A percentile compares a stretch with the other conserved stretches of the same genome.
Conservation (phyloP, 2,329 filamentous ascomycete species). For the Boeremia lycopersici region DNA sequence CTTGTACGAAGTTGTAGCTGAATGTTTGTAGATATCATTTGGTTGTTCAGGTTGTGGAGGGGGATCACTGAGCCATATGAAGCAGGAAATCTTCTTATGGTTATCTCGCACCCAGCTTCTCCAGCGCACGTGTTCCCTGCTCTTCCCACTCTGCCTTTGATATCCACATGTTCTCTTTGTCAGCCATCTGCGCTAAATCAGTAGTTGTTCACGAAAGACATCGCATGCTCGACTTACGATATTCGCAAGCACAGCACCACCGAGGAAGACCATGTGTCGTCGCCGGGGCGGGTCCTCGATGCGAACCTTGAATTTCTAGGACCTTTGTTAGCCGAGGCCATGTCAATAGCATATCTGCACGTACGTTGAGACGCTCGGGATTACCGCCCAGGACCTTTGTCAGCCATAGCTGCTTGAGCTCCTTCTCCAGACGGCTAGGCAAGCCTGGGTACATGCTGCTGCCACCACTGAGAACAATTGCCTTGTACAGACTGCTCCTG, state of each 20-base stretch:
- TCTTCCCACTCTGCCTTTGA: slow-evolving; percentile 97
- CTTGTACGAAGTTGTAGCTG: slow-evolving; percentile 5
- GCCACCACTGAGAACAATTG: slow-evolving; percentile 93
- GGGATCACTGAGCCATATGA: slow-evolving; percentile 8
- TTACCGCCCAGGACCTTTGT: slow-evolving; percentile 89
- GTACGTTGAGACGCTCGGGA: slow-evolving; percentile 81
- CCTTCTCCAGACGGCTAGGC: slow-evolving; percentile 94
- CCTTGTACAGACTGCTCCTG: slow-evolving; percentile 91
- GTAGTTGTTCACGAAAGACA: not conserved
- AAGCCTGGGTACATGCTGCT: slow-evolving; percentile 99
- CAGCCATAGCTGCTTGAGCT: slow-evolving; percentile 97
- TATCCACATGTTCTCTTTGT: slow-evolving; percentile 99
- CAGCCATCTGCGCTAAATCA: slow-evolving; percentile 72
- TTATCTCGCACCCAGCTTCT: slow-evolving; percentile 90
- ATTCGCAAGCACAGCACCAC: slow-evolving; percentile 93
- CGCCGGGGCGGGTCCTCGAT: slow-evolving; percentile 97
- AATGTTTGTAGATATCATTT: slow-evolving; percentile 16
- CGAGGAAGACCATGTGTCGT: slow-evolving; percentile 99
- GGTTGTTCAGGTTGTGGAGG: slow-evolving; percentile 16
- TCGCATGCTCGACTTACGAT: slow-evolving; percentile 62
- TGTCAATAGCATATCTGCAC: slow-evolving; percentile 30
- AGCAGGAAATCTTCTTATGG: slow-evolving; percentile 15
- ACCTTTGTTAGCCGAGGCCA: slow-evolving; percentile 25
- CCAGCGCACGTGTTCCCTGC: slow-evolving; percentile 80
- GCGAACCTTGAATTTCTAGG: slow-evolving; percentile 95